Conservation (phyloP, 169 alveolate species). For the Eimeria praecox region DNA sequence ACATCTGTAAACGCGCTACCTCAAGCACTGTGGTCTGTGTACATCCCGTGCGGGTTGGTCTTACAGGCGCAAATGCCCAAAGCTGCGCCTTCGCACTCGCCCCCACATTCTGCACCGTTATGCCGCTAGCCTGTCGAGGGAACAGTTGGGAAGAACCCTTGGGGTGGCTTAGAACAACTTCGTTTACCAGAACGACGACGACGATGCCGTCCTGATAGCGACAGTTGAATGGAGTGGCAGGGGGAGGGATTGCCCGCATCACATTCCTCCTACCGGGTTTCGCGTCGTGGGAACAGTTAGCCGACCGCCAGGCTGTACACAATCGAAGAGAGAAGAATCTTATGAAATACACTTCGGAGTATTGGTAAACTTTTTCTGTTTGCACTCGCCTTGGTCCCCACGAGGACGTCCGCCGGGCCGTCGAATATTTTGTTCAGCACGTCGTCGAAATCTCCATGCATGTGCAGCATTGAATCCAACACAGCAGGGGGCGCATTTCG, state of each 20-base stretch:
- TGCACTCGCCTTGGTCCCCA: slow-evolving; percentile 43
- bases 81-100: slow-evolving; percentile 46
- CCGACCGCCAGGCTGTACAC: slow-evolving; percentile 33
- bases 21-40: background rate
- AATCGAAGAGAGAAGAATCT: background rate
- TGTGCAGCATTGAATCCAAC: slow-evolving; percentile 6
- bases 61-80: slow-evolving; percentile 81
- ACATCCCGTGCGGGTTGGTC: background rate
- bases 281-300: slow-evolving; percentile 34
- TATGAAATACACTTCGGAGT: background rate
- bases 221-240: background rate
- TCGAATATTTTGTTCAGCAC: background rate
- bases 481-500: slow-evolving; percentile 8
- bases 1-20: background rate
- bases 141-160: background rate
- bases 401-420: slow-evolving; percentile 61
- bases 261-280: background rate
- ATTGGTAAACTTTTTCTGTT: no score
- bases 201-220: background rate
- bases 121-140: slow-evolving; percentile 74
- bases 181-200: slow-evolving; percentile 28
- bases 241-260: background rate
- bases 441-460: slow-evolving; percentile 20
- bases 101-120: slow-evolving; percentile 70
- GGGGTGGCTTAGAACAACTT: background rate